phyloP scores from a whole-genome alignment of 129 eudicot genomes.

The Deinandra increscens region DNA sequence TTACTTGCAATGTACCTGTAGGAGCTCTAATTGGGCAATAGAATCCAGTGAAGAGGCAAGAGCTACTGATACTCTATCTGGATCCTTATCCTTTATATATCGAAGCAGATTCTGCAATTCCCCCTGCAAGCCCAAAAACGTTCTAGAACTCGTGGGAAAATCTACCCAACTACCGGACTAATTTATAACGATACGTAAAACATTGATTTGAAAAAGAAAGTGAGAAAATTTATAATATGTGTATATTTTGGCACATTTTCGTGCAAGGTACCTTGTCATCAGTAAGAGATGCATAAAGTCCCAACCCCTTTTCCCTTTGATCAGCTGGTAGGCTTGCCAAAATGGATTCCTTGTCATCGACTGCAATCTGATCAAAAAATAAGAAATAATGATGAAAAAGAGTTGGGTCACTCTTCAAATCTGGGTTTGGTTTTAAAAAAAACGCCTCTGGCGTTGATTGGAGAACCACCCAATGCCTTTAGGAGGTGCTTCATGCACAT shows the following conservation, averaged over 20 bases:
- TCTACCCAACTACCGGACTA: slow-evolving; percentile 1
- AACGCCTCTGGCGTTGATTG: no score
- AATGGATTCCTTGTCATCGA: slow-evolving; percentile 83
- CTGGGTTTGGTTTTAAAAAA: background rate
- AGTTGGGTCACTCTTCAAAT: background rate
- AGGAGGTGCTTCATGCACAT: no score
- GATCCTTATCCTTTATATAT: slow-evolving; percentile 80
- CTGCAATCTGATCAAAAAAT: slow-evolving; percentile 63
- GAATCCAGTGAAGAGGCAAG: slow-evolving; percentile 95
- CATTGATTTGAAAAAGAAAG: background rate
- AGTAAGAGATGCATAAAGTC: slow-evolving; percentile 63
- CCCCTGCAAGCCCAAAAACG: slow-evolving; percentile 47
- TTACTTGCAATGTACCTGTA: slow-evolving; percentile 59
- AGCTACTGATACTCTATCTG: slow-evolving; percentile 78
- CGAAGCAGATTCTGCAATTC: slow-evolving; percentile 73
- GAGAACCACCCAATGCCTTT: no score
- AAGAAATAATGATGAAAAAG: background rate
- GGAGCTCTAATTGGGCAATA: slow-evolving; percentile 80
- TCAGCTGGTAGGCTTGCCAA: slow-evolving; percentile 80
- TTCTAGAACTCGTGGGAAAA: slow-evolving; percentile 9
- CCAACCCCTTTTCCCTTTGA: slow-evolving; percentile 69
- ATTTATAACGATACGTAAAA: background rate
- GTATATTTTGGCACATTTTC: slow-evolving; percentile 3
- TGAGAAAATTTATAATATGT: background rate
- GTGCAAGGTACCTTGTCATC: slow-evolving; percentile 74